phyloP scores from a whole-genome alignment of 768 basidiomycete species.

The Nidula microcarpa region DNA sequence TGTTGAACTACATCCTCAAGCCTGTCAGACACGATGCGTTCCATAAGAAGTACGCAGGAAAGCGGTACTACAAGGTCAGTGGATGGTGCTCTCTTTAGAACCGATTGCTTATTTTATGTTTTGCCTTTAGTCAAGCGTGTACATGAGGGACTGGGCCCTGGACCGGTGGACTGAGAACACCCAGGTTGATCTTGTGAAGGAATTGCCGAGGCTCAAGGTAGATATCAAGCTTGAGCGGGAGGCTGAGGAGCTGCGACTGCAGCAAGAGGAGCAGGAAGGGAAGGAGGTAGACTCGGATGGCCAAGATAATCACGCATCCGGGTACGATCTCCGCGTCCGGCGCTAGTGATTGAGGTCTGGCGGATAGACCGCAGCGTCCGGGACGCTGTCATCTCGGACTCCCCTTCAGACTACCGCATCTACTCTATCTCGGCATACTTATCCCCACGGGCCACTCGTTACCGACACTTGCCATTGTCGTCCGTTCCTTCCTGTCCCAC shows the following conservation, averaged over 20 bases:
- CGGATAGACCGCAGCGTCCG: too few species aligned
- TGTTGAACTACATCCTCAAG: conserved; percentile 90
- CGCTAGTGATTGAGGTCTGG: background rate
- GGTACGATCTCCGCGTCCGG: background rate
- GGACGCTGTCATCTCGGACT: background rate
- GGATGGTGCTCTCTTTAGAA: background rate
- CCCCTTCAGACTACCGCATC: background rate
- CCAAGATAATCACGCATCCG: background rate
- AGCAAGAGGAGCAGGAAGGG: conserved; percentile 10
- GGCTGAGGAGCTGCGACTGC: conserved; percentile 20
- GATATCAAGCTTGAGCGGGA: conserved; percentile 42
- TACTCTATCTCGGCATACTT: background rate
- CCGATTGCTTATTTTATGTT: background rate
- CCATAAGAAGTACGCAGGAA: conserved; percentile 89
- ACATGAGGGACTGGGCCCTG: conserved; percentile 83
- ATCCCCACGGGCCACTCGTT: background rate
- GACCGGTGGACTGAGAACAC: conserved; percentile 66
- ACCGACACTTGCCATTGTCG: background rate
- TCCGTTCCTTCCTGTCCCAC: background rate
- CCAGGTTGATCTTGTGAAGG: conserved; percentile 54
- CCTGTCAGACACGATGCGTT: conserved; percentile 81
- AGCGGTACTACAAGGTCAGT: conserved; percentile 81
- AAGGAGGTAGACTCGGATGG: conserved; percentile 2
- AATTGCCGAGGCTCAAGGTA: conserved; percentile 58
- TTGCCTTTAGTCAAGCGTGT: conserved; percentile 65